Evolutionary conservation across 768 basidiomycete genomes (phyloP), one percentile per base, ranked within the genome.

Genomic region (Coprinopsis marcescibilis): DNA sequence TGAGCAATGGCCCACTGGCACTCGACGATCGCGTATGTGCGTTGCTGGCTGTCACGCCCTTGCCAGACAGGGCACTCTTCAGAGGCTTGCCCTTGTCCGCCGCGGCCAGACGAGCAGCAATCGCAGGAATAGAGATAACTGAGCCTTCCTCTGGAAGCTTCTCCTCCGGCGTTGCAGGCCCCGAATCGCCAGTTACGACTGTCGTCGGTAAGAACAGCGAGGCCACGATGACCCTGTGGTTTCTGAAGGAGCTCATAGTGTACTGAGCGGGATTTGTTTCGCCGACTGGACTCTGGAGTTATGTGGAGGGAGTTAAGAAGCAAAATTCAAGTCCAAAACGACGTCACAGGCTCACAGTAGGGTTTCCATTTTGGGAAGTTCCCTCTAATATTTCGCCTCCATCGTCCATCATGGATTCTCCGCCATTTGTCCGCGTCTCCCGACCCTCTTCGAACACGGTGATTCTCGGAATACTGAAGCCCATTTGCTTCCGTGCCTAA

Each of bases 181-280:
- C 61, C 0, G 80, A 79, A 20, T 81, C 75, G 60, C 76, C 80
- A 33, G 80, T 66, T 36, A 81, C 77, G 34, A 79, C 78, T 29
- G 87, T 85, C 49, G 77, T 78, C 29, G 89, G 89, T 27, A 90
- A 79, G 60, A 91, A 89, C 49, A 90, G 80, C n/a, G 85, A 83
- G 13, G 87, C 89, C 61, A 91, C 81, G 62, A 90, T 70, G 45
- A 85, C 73, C 25, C 89, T 71, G 62, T 86, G 83, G 64, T 79
- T 78, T 46, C 82, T 73, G 58, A 88, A 76, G 29, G 85, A 81
- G 60, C 73, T 74, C 86, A 88, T 88, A 20, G 36, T 47, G 30
- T 17, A 32, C 26, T 46, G 32, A 33, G 43, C 46, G 29, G 24
- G 14, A 26, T 29, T 42, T 17, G 24, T 29, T 14, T 42, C 41